These are phyloP conservation scores for Aplosporella prunicola DNA, from an alignment of 2,329 filamentous ascomycete species.

Conservation along the genomic window DNA sequence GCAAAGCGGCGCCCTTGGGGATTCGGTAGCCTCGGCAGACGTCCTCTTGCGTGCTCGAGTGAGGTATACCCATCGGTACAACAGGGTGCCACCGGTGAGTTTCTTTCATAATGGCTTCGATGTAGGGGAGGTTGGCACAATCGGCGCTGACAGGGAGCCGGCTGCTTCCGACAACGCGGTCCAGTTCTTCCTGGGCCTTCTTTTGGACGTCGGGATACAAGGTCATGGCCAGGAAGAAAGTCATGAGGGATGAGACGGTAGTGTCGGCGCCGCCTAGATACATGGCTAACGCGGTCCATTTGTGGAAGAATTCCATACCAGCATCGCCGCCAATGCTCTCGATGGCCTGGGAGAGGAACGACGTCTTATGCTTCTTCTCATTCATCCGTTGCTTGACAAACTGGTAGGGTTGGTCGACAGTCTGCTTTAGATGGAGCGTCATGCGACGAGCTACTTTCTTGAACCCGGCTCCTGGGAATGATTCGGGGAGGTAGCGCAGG, in stretches of 20 bases:
- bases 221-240: constrained; percentile 15
- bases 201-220: constrained; percentile 12
- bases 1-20: constrained; percentile 35
- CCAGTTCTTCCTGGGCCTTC: constrained; percentile 16
- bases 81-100: constrained; percentile 24
- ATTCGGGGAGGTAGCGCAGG: no score
- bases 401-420: no score
- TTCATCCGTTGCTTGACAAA: constrained; percentile 12
- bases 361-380: constrained; percentile 11
- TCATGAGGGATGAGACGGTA: constrained; percentile 12
- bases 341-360: constrained; percentile 15
- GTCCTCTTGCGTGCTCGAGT: constrained; percentile 38
- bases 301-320: constrained; percentile 18
- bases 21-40: constrained; percentile 39
- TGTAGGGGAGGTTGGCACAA: constrained; percentile 18
- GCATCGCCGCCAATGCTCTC: constrained; percentile 16
- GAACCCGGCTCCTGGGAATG: no score
- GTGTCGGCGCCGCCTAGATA: no score
- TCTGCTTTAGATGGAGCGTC: no score
- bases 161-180: constrained; percentile 15
- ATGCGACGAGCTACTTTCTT: no score
- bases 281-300: no score
- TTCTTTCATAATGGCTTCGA: constrained; percentile 22
- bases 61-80: constrained; percentile 33
- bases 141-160: constrained; percentile 19